Conservation (phyloP, 305 asterid genomes). For the Fraxinus albicans region DNA sequence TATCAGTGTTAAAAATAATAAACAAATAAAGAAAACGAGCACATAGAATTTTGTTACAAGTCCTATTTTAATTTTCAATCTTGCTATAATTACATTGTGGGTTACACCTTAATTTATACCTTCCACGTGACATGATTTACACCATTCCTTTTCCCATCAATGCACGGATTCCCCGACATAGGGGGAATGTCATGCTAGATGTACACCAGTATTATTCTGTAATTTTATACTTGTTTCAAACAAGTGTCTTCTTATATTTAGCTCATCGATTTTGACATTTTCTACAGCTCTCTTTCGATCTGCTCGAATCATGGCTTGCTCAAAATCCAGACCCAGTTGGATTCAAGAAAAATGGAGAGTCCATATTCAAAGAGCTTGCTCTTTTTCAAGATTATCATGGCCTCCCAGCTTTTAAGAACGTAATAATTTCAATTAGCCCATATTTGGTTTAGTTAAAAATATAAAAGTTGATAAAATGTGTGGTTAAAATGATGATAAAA, state of each 20-base stretch:
- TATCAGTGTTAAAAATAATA: not conserved
- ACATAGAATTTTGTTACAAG: not conserved
- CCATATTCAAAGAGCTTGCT: constrained; percentile 44
- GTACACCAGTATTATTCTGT: too few relatives aligned
- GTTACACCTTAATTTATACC: too few relatives aligned
- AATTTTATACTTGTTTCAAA: not conserved
- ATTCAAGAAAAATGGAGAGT: constrained; percentile 37
- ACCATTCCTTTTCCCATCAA: too few relatives aligned
- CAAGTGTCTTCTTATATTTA: not conserved
- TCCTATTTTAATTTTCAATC: too few relatives aligned
- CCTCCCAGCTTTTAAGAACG: constrained; percentile 42
- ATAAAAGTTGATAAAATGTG: not conserved
- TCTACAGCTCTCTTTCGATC: constrained; percentile 43
- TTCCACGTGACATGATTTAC: too few relatives aligned
- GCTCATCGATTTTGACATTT: not conserved
- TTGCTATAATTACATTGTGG: too few relatives aligned
- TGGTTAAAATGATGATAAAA: too few relatives aligned
- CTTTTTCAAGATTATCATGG: constrained; percentile 51
- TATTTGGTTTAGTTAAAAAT: not conserved
- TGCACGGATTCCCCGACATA: too few relatives aligned
- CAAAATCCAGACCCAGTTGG: constrained; percentile 39
- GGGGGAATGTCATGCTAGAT: too few relatives aligned
- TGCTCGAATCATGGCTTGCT: constrained; percentile 41
- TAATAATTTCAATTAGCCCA: not conserved
- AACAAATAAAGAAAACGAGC: not conserved